Percentiles rank a stretch among this genome's conserved stretches.
These are phyloP conservation scores for Penicillium desertorum DNA, from an alignment of 495 filamentous ascomycete species.

Conservation along the genomic window DNA sequence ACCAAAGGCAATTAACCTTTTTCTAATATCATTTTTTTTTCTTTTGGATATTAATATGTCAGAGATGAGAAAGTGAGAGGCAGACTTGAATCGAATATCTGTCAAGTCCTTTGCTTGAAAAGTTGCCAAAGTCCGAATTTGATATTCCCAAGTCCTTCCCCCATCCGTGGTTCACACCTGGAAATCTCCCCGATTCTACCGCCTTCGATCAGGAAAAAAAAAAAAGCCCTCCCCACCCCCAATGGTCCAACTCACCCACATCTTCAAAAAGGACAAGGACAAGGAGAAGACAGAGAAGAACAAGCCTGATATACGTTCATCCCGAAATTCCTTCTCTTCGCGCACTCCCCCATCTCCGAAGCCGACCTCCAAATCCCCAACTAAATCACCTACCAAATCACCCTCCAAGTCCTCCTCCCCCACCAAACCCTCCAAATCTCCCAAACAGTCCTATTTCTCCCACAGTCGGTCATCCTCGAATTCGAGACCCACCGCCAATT, in stretches of 20 bases:
- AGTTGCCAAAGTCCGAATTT: constrained; percentile 1
- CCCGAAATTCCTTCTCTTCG: constrained; percentile 27
- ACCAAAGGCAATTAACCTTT: background rate
- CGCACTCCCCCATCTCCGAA: constrained; percentile 14
- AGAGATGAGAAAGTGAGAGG: background rate
- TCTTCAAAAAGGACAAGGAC: constrained; percentile 42
- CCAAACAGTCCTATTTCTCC: constrained; percentile 31
- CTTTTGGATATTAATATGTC: constrained; percentile 2
- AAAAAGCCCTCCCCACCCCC: constrained; percentile 15
- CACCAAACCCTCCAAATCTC: constrained; percentile 31
- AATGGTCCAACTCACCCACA: constrained; percentile 41
- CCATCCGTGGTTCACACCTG: constrained; percentile 8
- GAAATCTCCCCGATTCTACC: constrained; percentile 51
- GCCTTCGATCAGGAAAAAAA: constrained; percentile 43
- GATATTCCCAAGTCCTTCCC: background rate
- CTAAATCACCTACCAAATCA: constrained; percentile 14
- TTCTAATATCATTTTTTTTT: background rate
- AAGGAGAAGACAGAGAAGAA: constrained; percentile 27
- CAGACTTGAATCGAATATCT: constrained; percentile 1
- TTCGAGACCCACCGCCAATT: constrained; percentile 20
- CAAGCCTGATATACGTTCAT: constrained; percentile 18
- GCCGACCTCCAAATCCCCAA: constrained; percentile 21
- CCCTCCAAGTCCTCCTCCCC: constrained; percentile 21
- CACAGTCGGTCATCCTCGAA: constrained; percentile 37
- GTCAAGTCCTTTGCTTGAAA: background rate